phyloP scores from a whole-genome alignment of 2,329 filamentous ascomycete species.

The Camillea tinctor region DNA sequence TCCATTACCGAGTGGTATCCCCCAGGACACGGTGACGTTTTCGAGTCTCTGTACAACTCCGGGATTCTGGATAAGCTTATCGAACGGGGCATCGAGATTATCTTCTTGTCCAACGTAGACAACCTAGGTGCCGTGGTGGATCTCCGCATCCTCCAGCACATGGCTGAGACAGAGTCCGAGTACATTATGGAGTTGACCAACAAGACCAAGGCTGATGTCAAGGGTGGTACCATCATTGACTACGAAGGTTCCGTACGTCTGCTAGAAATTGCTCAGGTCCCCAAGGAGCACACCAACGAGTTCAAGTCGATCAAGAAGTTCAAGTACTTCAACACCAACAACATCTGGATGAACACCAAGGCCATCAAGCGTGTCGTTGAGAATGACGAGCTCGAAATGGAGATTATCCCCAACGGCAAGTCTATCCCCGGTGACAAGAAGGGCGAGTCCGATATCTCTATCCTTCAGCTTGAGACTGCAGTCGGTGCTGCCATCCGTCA shows the following conservation, averaged over 20 bases:
- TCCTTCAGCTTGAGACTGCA: slow-evolving; percentile 97
- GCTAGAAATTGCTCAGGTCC: slow-evolving; percentile 97
- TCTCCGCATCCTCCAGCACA: slow-evolving; percentile 97
- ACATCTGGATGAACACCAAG: slow-evolving; percentile 99
- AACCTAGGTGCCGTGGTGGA: slow-evolving; percentile 98
- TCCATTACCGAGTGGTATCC: slow-evolving; percentile 97
- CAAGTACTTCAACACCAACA: slow-evolving; percentile 99
- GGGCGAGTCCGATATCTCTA: slow-evolving; percentile 96
- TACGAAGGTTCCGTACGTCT: slow-evolving; percentile 96
- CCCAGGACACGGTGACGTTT: slow-evolving; percentile 98
- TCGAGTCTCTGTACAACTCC: slow-evolving; percentile 99
- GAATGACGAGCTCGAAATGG: slow-evolving; percentile 97
- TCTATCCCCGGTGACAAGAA: slow-evolving; percentile 98
- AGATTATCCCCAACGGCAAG: slow-evolving; percentile 99
- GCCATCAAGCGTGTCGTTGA: slow-evolving; percentile 98
- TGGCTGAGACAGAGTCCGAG: slow-evolving; percentile 95
- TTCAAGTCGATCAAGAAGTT: slow-evolving; percentile 99
- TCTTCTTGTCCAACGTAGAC: slow-evolving; percentile 99
- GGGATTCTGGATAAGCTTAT: slow-evolving; percentile 96
- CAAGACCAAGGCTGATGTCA: slow-evolving; percentile 99
- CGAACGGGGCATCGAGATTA: slow-evolving; percentile 90
- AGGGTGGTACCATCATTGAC: slow-evolving; percentile 99
- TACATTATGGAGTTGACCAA: slow-evolving; percentile 99
- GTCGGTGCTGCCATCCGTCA: slow-evolving; percentile 98
- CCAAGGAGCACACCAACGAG: slow-evolving; percentile 99